Conservation (phyloP, 768 basidiomycete genomes). For the Dendrothele bispora region DNA sequence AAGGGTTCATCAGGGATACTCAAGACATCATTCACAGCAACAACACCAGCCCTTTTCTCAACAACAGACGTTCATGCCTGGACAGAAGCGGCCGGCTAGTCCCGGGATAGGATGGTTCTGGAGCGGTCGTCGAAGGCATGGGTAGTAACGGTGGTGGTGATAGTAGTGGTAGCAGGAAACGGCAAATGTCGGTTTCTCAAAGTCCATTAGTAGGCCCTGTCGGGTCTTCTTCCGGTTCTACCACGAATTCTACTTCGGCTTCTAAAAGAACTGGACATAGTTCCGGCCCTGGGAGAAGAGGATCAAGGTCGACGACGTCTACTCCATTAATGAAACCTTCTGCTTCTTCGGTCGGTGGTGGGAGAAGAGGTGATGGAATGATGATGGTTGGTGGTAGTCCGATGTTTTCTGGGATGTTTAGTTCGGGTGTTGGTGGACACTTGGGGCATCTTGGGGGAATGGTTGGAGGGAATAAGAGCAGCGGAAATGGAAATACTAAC, state of each 20-base stretch:
- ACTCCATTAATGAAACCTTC: slow-evolving; percentile 45
- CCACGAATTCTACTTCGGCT: neutral
- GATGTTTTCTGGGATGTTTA: slow-evolving; percentile 1
- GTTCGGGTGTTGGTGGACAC: neutral
- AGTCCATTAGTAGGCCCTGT: slow-evolving; percentile 5
- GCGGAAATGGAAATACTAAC: neutral
- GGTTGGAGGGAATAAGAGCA: neutral
- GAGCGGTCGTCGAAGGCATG: slow-evolving; percentile 22
- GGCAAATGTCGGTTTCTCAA: slow-evolving; percentile 9
- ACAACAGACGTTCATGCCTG: slow-evolving; percentile 11
- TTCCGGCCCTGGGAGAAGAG: slow-evolving; percentile 12
- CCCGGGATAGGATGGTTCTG: slow-evolving; percentile 55
- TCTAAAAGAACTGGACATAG: neutral
- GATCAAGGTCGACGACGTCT: slow-evolving; percentile 56
- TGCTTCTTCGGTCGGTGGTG: neutral
- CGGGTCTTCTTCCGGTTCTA: neutral
- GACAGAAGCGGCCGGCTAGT: slow-evolving; percentile 57
- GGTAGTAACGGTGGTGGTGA: neutral
- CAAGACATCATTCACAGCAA: slow-evolving; percentile 9
- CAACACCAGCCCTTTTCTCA: slow-evolving; percentile 5
- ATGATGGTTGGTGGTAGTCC: slow-evolving; percentile 20
- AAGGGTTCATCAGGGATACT: neutral
- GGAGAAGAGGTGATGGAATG: slow-evolving; percentile 1
- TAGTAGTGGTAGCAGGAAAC: slow-evolving; percentile 17
- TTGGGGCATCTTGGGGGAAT: neutral